Percentiles rank a stretch among this genome's conserved stretches.
Conservation (phyloP, 2,329 filamentous ascomycete species). For the Colletotrichum incanum region DNA sequence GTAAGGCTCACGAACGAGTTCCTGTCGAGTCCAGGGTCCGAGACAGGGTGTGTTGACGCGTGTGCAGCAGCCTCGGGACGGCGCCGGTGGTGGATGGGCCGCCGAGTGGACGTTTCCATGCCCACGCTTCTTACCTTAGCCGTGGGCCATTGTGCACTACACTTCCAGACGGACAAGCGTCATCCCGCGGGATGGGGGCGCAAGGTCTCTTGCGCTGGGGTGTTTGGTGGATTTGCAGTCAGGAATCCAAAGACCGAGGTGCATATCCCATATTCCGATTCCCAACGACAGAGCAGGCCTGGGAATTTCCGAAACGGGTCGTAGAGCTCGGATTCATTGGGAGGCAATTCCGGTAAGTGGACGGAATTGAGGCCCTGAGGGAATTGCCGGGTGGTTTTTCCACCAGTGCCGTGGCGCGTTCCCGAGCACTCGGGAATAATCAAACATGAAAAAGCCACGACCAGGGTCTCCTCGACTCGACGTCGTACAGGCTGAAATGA, state of each 20-base stretch:
- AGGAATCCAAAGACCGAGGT: slow-evolving; percentile 35
- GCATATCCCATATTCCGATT: slow-evolving; percentile 17
- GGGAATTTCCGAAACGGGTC: too few species aligned
- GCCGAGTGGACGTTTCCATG: slow-evolving; percentile 14
- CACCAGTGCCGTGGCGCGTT: slow-evolving; percentile 23
- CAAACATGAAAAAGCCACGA: not conserved
- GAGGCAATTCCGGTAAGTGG: not conserved
- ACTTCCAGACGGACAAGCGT: slow-evolving; percentile 34
- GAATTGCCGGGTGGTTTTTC: slow-evolving; percentile 17
- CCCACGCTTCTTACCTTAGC: not conserved
- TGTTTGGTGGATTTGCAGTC: not conserved
- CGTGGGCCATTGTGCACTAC: not conserved
- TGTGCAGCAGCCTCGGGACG: slow-evolving; percentile 15
- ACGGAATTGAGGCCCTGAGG: slow-evolving; percentile 1
- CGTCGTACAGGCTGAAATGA: not conserved
- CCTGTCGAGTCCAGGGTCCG: not conserved
- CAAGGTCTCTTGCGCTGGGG: not conserved
- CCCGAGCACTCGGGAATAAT: slow-evolving; percentile 31
- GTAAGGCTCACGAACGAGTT: slow-evolving; percentile 11
- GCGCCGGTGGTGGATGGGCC: slow-evolving; percentile 11
- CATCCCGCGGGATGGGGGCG: slow-evolving; percentile 31
- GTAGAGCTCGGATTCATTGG: too few species aligned
- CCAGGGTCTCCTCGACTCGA: too few species aligned
- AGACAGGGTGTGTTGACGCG: slow-evolving; percentile 7
- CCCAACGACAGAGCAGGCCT: not conserved